Conservation (phyloP, 2,329 filamentous ascomycete genomes). For the Magnaporthiopsis poae region DNA sequence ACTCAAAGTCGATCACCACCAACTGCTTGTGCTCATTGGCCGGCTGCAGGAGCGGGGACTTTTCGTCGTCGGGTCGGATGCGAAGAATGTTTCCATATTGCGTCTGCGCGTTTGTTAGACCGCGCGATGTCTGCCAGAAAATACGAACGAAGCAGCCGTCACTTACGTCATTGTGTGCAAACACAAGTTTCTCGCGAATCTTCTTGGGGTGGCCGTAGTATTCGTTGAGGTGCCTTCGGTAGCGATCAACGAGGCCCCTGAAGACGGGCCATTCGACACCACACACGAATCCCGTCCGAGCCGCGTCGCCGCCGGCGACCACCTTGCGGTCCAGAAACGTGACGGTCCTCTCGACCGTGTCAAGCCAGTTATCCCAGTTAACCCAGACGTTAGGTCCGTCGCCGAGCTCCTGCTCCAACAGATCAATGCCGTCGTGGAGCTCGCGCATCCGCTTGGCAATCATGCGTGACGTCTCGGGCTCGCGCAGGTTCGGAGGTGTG, state of each 20-base stretch:
- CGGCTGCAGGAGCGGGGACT: conserved; percentile 78
- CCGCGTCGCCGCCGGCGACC: conserved; percentile 45
- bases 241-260: conserved; percentile 62
- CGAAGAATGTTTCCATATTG: conserved; percentile 98
- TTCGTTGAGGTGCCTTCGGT: conserved; percentile 62
- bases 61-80: conserved; percentile 53
- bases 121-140: neutral
- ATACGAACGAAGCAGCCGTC: neutral
- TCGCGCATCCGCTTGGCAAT: conserved; percentile 98
- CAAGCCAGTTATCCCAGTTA: conserved; percentile 91
- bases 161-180: conserved; percentile 93
- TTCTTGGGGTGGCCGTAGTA: conserved; percentile 58
- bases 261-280: conserved; percentile 77
- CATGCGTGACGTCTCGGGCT: conserved; percentile 74
- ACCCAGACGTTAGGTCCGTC: conserved; percentile 75
- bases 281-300: conserved; percentile 64
- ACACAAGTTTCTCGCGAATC: conserved; percentile 69
- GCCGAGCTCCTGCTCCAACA: conserved; percentile 67
- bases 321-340: conserved; percentile 51
- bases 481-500: conserved; percentile 64
- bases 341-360: conserved; percentile 52
- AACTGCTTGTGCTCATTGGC: conserved; percentile 93
- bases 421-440: conserved; percentile 83
- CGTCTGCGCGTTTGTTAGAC: conserved; percentile 48
- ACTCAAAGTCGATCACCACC: conserved; percentile 96